These are phyloP conservation scores for Phoenix dactylifera DNA, from an alignment of 176 grass and related monocot species.

Conservation along the genomic window DNA sequence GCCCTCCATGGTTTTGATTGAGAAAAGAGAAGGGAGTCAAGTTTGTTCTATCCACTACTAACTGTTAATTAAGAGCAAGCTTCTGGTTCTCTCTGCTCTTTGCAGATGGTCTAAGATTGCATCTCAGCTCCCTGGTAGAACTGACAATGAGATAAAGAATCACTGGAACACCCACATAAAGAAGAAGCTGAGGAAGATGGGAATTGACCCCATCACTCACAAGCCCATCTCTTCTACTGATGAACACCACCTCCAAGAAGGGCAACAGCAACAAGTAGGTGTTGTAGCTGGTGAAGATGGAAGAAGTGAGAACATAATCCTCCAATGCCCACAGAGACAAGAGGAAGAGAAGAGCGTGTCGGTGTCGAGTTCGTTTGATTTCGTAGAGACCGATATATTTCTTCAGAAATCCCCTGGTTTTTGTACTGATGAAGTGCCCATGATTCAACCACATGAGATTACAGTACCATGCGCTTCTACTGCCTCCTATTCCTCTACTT, in stretches of 20 bases:
- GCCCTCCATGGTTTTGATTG: background rate
- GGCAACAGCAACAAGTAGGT: too few species aligned
- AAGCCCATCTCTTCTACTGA: slow-evolving; percentile 24
- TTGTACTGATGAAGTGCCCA: slow-evolving; percentile 45
- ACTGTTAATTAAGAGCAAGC: background rate
- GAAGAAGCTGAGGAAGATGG: slow-evolving; percentile 89
- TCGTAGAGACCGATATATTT: too few species aligned
- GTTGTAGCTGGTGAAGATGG: too few species aligned
- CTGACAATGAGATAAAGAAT: slow-evolving; percentile 95
- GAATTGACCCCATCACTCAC: slow-evolving; percentile 63
- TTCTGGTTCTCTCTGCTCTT: slow-evolving; percentile 1
- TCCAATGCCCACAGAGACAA: too few species aligned
- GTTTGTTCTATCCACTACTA: too few species aligned
- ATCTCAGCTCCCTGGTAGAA: slow-evolving; percentile 60
- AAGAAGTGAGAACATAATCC: too few species aligned
- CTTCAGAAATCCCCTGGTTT: slow-evolving; percentile 14
- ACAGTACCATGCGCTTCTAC: slow-evolving; percentile 7
- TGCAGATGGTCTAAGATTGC: slow-evolving; percentile 90
- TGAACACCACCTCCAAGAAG: background rate
- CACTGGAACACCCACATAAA: slow-evolving; percentile 94
- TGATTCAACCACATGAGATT: slow-evolving; percentile 46
- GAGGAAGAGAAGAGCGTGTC: slow-evolving; percentile 1
- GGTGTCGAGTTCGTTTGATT: background rate
- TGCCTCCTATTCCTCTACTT: slow-evolving; percentile 12
- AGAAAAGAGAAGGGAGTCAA: background rate